Conservation (phyloP, 176 grass and related monocot genomes). For the Lolium multiflorum region DNA sequence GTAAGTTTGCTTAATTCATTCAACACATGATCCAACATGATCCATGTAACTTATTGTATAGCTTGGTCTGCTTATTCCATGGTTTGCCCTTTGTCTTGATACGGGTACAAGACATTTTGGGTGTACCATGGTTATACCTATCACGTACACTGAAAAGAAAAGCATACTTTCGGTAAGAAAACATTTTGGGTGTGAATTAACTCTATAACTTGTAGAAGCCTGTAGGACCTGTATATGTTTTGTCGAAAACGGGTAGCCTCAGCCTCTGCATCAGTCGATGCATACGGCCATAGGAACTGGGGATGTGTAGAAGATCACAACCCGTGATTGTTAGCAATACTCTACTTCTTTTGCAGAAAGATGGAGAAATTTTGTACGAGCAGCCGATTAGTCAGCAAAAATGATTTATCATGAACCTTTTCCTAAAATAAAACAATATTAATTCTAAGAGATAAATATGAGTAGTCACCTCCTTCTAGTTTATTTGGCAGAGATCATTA, state of each 20-base stretch:
- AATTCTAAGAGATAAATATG: neutral
- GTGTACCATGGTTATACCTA: too few species aligned
- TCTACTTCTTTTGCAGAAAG: neutral
- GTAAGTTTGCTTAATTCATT: neutral
- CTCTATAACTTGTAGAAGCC: neutral
- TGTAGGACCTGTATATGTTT: neutral
- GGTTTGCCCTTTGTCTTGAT: neutral
- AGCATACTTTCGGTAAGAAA: neutral
- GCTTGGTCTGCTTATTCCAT: neutral
- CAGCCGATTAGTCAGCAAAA: neutral
- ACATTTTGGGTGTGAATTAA: too few species aligned
- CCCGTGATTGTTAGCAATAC: neutral
- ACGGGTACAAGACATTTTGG: neutral
- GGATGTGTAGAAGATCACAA: conserved; percentile 2
- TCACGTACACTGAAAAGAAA: too few species aligned
- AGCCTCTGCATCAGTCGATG: too few species aligned
- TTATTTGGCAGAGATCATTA: neutral
- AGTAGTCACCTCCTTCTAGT: neutral
- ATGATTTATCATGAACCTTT: neutral
- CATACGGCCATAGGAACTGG: too few species aligned
- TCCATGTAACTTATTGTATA: neutral
- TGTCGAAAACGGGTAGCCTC: too few species aligned
- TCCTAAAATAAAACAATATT: neutral
- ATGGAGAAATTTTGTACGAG: neutral
- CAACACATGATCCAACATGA: neutral